Evolutionary conservation across 305 asterid species (phyloP).

Genomic region (Fraxinus albicans): DNA sequence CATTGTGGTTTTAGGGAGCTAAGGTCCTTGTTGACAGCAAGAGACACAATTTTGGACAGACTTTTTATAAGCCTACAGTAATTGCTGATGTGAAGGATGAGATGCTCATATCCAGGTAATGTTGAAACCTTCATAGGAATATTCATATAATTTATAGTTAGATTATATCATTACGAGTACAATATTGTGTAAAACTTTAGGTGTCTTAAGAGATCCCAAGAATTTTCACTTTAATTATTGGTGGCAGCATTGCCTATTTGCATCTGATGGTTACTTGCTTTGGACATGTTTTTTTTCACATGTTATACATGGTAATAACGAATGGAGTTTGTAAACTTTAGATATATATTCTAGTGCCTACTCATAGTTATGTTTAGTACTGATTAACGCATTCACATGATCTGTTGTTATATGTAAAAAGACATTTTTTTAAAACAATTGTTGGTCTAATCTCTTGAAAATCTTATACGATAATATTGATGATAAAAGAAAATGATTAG

Average conservation of each 20-base stretch:
- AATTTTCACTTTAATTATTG: not conserved
- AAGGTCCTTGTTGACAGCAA: slow-evolving; percentile 82
- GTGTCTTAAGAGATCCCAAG: slow-evolving; percentile 2
- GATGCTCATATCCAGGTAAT: slow-evolving; percentile 74
- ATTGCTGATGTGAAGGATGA: slow-evolving; percentile 48
- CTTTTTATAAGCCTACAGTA: slow-evolving; percentile 90
- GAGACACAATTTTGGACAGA: slow-evolving; percentile 84
- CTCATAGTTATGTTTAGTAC: slow-evolving; percentile 12
- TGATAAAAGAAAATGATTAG: not conserved
- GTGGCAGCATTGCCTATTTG: not conserved
- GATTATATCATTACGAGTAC: not conserved
- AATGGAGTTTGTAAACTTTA: not conserved
- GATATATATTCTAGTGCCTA: slow-evolving; percentile 19
- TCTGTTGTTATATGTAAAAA: slow-evolving; percentile 31
- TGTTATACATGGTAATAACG: not conserved
- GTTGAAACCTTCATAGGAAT: slow-evolving; percentile 17
- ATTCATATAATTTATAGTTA: not conserved
- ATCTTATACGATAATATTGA: slow-evolving; percentile 25
- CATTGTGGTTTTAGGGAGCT: not conserved
- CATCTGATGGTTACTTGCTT: slow-evolving; percentile 8
- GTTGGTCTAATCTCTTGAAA: not conserved
- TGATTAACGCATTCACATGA: not conserved
- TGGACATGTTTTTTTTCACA: not conserved
- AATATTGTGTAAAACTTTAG: not conserved
- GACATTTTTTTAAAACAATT: slow-evolving; percentile 11